A percentile compares a stretch with the other conserved stretches of the same genome.
Conservation (phyloP, 352 stramenopile genomes). For the Phytophthora sansomeana region DNA sequence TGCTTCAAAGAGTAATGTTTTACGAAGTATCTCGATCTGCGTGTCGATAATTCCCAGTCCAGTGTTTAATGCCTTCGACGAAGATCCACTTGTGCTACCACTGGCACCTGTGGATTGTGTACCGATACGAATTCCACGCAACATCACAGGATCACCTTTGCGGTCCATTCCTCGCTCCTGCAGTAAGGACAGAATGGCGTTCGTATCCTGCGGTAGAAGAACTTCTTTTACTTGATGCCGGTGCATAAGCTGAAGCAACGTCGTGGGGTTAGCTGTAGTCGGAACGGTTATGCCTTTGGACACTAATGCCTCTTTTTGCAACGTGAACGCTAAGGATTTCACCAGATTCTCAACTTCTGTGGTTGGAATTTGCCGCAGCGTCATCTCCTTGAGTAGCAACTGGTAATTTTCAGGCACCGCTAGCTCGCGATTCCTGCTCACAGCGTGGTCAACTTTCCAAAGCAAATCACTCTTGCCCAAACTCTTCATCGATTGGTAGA, state of each 20-base stretch:
- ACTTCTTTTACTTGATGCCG: conserved; percentile 66
- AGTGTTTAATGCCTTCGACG: conserved; percentile 41
- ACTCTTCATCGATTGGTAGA: conserved; percentile 68
- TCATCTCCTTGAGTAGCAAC: conserved; percentile 59
- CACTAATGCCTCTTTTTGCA: conserved; percentile 70
- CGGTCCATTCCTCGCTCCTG: conserved; percentile 67
- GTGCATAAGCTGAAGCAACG: conserved; percentile 62
- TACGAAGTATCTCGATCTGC: conserved; percentile 70
- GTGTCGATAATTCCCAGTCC: conserved; percentile 70
- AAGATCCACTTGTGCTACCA: conserved; percentile 5
- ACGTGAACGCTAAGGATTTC: conserved; percentile 53
- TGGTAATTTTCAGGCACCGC: conserved; percentile 55
- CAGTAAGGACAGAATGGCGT: conserved; percentile 52
- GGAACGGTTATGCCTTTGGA: conserved; percentile 55
- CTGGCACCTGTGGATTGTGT: conserved; percentile 39
- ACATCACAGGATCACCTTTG: conserved; percentile 62
- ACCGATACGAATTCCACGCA: conserved; percentile 70
- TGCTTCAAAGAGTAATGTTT: conserved; percentile 68
- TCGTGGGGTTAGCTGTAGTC: conserved; percentile 52
- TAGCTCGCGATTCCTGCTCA: conserved; percentile 68
- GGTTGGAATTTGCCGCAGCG: conserved; percentile 59
- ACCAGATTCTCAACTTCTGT: conserved; percentile 69
- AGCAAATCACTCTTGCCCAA: conserved; percentile 76
- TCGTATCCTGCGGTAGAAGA: conserved; percentile 46
- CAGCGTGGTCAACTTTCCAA: conserved; percentile 76